Conservation (phyloP, 1,139 yeast genomes). For the Hemisphaericaspora xylanilytica region DNA sequence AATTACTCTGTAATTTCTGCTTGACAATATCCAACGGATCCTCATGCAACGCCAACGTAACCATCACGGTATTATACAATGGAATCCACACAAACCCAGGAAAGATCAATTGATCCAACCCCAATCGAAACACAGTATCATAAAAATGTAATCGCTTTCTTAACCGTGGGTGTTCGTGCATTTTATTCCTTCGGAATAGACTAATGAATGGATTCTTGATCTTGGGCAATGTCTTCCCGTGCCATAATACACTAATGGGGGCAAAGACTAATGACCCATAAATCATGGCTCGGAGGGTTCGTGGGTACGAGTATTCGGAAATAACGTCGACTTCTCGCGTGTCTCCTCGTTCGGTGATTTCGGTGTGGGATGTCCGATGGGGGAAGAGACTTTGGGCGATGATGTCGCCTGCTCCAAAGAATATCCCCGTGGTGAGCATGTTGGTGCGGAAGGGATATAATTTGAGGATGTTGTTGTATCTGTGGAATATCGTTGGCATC, state of each 20-base stretch:
- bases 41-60: slow-evolving; percentile 35
- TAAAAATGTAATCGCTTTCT: slow-evolving; percentile 22
- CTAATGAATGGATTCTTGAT: slow-evolving; percentile 43
- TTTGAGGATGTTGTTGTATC: slow-evolving; percentile 41
- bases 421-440: slow-evolving; percentile 53
- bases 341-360: slow-evolving; percentile 16
- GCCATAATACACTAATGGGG: slow-evolving; percentile 74
- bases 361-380: slow-evolving; percentile 14
- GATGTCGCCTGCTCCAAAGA: slow-evolving; percentile 75
- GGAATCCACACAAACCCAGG: slow-evolving; percentile 46
- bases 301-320: slow-evolving; percentile 12
- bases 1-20: slow-evolving; percentile 36
- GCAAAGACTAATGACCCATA: slow-evolving; percentile 81
- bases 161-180: slow-evolving; percentile 12
- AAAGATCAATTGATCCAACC: slow-evolving; percentile 36
- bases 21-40: slow-evolving; percentile 34
- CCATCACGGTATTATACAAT: slow-evolving; percentile 42
- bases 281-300: slow-evolving; percentile 64
- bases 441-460: slow-evolving; percentile 54
- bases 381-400: slow-evolving; percentile 66
- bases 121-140: slow-evolving; percentile 37
- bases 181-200: slow-evolving; percentile 6
- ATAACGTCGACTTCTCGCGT: slow-evolving; percentile 6
- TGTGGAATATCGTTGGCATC: slow-evolving; percentile 25
- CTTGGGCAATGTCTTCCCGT: slow-evolving; percentile 51